Base-by-base conservation (phyloP, 2,329 filamentous ascomycete species). In the Dactylonectria estremocensis region DNA sequence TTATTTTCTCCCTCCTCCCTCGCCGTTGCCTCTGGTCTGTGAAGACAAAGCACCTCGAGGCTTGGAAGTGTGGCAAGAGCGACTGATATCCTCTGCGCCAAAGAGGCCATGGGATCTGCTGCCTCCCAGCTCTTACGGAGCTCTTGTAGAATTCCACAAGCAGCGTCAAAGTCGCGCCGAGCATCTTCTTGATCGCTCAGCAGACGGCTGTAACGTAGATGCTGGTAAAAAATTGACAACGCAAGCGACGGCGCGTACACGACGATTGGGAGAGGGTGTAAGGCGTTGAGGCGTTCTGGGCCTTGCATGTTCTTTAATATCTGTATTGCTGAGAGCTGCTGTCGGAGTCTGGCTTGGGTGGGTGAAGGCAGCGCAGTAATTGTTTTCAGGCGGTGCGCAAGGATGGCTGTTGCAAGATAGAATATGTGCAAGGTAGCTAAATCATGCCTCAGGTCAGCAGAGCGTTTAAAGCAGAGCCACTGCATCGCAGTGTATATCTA, bases 291-390 rank as follows among this genome's bases (percentile, higher is more conserved):
- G 7, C 40, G 54, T 7, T 22, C 37, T 22, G n/a, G 35, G 14
- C 24, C 54, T 20, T 43, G 20, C 37, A 57, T 43, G n/a, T 45
- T 45, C 28, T 35, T 11, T 7, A 57, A 14, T 6, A 57, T 43
- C 37, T 57, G 54, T n/a, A 43, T 57, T 18, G 54, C 54, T 13
- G 54, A 46, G 20, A 57, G 40, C 18, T 57, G 40, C 16, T 57
- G 54, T 43, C 54, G n/a, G 24, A 57, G 37, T 22, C 54, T 57
- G 5, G 54, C 37, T 16, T 35, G 54, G 3, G 54, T 57, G 6
- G 54, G 40, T 1, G 54, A 28, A 7, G 54, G 54, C 4, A 57
- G 22, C 5, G 54, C 28, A 28, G 18, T 45, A 14, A 43, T 57
- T 7, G 18, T 45, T n/a, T 46, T 57, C 2, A 57, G 40, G 2